These are phyloP conservation scores for Solanum lycopersicoides DNA, from an alignment of 257 asterid species.

Conservation along the genomic window DNA sequence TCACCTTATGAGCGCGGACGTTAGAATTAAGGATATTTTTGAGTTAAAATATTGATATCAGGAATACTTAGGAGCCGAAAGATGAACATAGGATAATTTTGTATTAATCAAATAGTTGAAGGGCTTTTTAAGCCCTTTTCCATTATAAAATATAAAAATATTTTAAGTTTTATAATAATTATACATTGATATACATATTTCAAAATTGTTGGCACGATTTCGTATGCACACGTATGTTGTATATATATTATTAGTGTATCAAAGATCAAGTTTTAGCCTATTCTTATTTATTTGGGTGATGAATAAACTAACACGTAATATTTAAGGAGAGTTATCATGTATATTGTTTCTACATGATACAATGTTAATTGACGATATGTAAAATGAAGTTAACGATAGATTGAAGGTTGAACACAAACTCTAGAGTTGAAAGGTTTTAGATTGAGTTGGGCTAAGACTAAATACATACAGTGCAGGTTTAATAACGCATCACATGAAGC, in stretches of 20 bases:
- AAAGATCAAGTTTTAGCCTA: neutral
- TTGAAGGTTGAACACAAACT: neutral
- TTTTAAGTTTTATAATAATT: neutral
- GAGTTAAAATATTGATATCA: too few relatives aligned
- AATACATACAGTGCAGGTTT: neutral
- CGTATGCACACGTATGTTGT: neutral
- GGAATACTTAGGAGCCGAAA: too few relatives aligned
- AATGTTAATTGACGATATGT: neutral
- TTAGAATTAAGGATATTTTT: too few relatives aligned
- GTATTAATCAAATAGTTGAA: neutral
- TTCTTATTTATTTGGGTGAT: neutral
- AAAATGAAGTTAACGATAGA: neutral
- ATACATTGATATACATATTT: neutral
- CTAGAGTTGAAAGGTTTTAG: neutral
- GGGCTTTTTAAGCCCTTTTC: neutral
- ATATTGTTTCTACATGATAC: neutral
- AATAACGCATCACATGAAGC: neutral
- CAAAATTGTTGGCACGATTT: neutral
- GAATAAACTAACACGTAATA: neutral
- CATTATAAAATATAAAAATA: neutral
- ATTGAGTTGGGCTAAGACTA: neutral
- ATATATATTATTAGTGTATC: neutral
- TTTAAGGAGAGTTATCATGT: neutral
- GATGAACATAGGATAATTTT: neutral
- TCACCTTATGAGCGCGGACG: neutral